A percentile compares a stretch with the other conserved stretches of the same genome.
Conservation (phyloP, 495 filamentous ascomycete species). For the Astrothelium macrocarpum region DNA sequence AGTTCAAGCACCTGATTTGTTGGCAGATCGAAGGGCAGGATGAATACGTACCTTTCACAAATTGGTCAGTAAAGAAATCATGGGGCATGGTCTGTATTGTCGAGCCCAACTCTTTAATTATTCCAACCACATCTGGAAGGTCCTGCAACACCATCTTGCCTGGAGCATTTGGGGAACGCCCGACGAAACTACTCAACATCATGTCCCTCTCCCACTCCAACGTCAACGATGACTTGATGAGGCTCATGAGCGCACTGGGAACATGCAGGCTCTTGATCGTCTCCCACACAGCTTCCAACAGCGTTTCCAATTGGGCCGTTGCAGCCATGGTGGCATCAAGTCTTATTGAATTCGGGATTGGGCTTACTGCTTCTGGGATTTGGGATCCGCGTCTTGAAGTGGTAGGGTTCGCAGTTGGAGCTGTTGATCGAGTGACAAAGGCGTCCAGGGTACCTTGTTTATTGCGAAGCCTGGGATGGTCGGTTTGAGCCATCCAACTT, state of each 20-base stretch:
- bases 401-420: too few relatives aligned
- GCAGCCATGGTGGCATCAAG: neutral
- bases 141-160: slow-evolving; percentile 14
- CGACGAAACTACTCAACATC: slow-evolving; percentile 9
- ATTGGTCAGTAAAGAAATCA: slow-evolving; percentile 17
- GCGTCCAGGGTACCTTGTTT: too few relatives aligned
- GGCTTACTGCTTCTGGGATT: too few relatives aligned
- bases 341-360: too few relatives aligned
- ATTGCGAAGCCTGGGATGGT: too few relatives aligned
- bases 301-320: neutral
- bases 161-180: slow-evolving; percentile 11
- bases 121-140: slow-evolving; percentile 7
- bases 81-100: slow-evolving; percentile 10
- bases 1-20: neutral
- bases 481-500: too few relatives aligned
- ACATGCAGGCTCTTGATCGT: neutral
- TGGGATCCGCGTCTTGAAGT: too few relatives aligned
- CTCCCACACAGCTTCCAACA: neutral
- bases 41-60: neutral
- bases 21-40: too few relatives aligned
- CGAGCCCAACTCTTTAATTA: neutral
- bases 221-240: slow-evolving; percentile 11
- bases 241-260: neutral
- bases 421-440: too few relatives aligned
- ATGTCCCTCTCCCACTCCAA: slow-evolving; percentile 14